phyloP scores from a whole-genome alignment of 495 filamentous ascomycete species.

The Pyrenula massariospora region DNA sequence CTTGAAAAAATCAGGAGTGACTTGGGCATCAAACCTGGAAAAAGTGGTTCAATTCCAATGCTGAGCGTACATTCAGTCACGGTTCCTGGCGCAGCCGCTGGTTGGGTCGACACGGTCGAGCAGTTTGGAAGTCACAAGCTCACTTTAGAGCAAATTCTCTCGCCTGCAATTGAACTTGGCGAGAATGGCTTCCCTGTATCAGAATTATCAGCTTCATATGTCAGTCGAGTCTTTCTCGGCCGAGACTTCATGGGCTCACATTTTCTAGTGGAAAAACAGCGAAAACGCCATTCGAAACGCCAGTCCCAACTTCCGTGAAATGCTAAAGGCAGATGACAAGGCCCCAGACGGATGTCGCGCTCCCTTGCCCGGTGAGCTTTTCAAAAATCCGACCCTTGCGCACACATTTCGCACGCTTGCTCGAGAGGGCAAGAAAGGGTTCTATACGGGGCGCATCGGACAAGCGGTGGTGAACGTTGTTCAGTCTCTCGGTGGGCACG shows the following conservation, averaged over 20 bases:
- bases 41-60: slow-evolving; percentile 58
- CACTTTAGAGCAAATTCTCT: slow-evolving; percentile 63
- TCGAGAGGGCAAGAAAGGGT: slow-evolving; percentile 73
- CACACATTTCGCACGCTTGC: slow-evolving; percentile 73
- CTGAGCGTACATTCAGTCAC: slow-evolving; percentile 69
- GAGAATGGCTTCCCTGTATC: slow-evolving; percentile 86
- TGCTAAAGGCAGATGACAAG: slow-evolving; percentile 63
- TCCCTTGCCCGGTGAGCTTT: slow-evolving; percentile 74
- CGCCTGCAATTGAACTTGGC: slow-evolving; percentile 73
- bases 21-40: slow-evolving; percentile 52
- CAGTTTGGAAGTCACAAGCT: slow-evolving; percentile 85
- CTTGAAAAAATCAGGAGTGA: slow-evolving; percentile 58
- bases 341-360: slow-evolving; percentile 55
- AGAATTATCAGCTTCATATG: slow-evolving; percentile 60
- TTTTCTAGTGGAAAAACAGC: slow-evolving; percentile 49
- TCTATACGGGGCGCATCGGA: slow-evolving; percentile 79
- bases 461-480: slow-evolving; percentile 68
- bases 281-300: slow-evolving; percentile 52
- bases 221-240: slow-evolving; percentile 28
- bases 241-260: not conserved
- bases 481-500: slow-evolving; percentile 60
- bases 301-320: slow-evolving; percentile 74
- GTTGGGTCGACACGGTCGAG: slow-evolving; percentile 88
- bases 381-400: slow-evolving; percentile 74
- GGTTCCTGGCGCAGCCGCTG: slow-evolving; percentile 81